Evolutionary conservation across 2,329 filamentous ascomycete genomes (phyloP).

Genomic region (Cordyceps farinosa): DNA sequence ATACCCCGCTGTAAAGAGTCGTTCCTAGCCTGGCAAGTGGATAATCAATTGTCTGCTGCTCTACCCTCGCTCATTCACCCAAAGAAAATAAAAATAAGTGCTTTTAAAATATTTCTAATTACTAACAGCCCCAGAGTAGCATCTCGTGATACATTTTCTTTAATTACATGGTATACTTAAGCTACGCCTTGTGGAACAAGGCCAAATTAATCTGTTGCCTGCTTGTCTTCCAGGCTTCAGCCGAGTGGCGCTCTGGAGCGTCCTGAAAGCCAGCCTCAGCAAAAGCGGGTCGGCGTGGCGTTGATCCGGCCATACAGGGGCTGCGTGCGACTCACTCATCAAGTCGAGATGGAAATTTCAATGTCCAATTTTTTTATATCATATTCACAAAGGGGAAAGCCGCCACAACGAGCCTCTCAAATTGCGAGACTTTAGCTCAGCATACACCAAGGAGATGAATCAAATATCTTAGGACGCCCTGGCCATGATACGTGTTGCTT

Average conservation of each 20-base stretch:
- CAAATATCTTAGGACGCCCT: constrained; percentile 1
- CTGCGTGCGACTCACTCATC: not conserved
- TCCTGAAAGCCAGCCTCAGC: not conserved
- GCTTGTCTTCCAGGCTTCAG: not conserved
- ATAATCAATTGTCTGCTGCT: no score
- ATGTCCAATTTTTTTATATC: constrained; percentile 8
- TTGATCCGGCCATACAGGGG: constrained; percentile 5
- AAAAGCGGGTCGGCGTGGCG: constrained; percentile 9
- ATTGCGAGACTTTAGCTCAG: not conserved
- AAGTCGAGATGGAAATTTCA: not conserved
- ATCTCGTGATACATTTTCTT: no score
- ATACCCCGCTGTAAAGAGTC: not conserved
- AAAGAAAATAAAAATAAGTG: no score
- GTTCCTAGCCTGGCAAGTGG: not conserved
- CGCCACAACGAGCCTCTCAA: not conserved
- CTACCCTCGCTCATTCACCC: no score
- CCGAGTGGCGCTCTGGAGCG: not conserved
- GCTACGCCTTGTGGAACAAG: no score
- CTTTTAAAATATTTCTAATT: no score
- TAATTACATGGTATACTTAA: no score
- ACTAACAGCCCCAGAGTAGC: no score
- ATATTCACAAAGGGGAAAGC: not conserved
- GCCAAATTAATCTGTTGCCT: no score
- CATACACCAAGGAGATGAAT: not conserved
- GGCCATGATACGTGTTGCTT: constrained; percentile 12